Percentiles rank a stretch among this genome's conserved stretches.
phyloP scores from a whole-genome alignment of 768 basidiomycete genomes.

The Suillus cothurnatus region DNA sequence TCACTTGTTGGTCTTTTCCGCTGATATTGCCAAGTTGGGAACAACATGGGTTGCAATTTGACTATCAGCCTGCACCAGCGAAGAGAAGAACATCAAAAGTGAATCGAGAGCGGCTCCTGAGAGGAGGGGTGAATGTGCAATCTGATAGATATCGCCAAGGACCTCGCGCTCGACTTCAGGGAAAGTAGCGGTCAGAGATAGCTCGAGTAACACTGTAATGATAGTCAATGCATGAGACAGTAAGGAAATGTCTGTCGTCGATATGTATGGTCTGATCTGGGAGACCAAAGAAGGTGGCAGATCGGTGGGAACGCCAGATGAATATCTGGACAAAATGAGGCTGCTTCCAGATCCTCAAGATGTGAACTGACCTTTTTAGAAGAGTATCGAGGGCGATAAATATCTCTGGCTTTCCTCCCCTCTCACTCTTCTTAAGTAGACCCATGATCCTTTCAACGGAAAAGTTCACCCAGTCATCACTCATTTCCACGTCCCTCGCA shows the following conservation, averaged over 20 bases:
- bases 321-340: conserved; percentile 42
- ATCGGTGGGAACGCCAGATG: conserved; percentile 49
- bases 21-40: conserved; percentile 66
- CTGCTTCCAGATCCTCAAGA: conserved; percentile 8
- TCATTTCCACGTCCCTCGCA: conserved; percentile 70
- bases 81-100: conserved; percentile 78
- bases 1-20: conserved; percentile 63
- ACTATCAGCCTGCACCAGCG: conserved; percentile 80
- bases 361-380: conserved; percentile 54
- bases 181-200: conserved; percentile 68
- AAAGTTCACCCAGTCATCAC: conserved; percentile 79
- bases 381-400: conserved; percentile 78
- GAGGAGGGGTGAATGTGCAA: conserved; percentile 79
- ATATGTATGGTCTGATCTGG: conserved; percentile 77
- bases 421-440: conserved; percentile 76
- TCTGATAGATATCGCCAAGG: conserved; percentile 62
- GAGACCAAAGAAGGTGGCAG: conserved; percentile 66
- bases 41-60: conserved; percentile 84
- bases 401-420: conserved; percentile 75
- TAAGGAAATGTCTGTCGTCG: conserved; percentile 74
- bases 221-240: conserved; percentile 72
- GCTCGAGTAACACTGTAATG: conserved; percentile 66
- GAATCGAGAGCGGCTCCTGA: conserved; percentile 80
- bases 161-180: conserved; percentile 75
- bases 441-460: conserved; percentile 77